Conservation (phyloP, 345 rosid genomes). For the Aquilaria sinensis region DNA sequence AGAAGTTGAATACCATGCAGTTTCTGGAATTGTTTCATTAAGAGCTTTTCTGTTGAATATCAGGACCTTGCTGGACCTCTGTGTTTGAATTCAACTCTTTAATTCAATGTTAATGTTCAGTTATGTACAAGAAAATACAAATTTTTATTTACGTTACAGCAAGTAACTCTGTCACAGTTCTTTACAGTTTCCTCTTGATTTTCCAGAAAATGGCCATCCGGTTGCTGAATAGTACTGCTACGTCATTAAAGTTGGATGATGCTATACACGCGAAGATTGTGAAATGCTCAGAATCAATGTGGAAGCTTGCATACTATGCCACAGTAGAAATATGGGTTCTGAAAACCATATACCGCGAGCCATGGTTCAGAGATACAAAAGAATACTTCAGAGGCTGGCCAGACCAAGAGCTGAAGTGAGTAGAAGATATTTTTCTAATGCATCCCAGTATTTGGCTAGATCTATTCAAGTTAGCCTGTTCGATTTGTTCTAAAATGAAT, state of each 20-base stretch:
- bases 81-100: neutral
- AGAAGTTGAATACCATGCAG: too few relatives aligned
- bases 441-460: neutral
- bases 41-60: too few relatives aligned
- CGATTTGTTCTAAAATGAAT: too few relatives aligned
- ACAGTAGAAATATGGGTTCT: conserved; percentile 57
- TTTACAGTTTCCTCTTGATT: conserved; percentile 11
- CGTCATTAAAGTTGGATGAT: conserved; percentile 42
- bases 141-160: neutral
- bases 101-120: too few relatives aligned
- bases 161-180: conserved; percentile 4
- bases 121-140: neutral
- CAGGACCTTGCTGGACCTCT: neutral
- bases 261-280: conserved; percentile 39
- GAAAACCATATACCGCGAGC: conserved; percentile 42
- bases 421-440: conserved; percentile 12
- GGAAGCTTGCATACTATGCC: conserved; percentile 79
- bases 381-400: conserved; percentile 80
- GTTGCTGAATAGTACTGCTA: conserved; percentile 39
- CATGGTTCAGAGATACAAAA: conserved; percentile 67
- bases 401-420: conserved; percentile 83
- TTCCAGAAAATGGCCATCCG: conserved; percentile 60
- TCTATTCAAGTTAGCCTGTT: neutral
- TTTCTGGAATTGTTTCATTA: too few relatives aligned
- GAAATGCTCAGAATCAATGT: conserved; percentile 86